These are phyloP conservation scores for Salix arbutifolia DNA, from an alignment of 345 rosid species.

Conservation along the genomic window DNA sequence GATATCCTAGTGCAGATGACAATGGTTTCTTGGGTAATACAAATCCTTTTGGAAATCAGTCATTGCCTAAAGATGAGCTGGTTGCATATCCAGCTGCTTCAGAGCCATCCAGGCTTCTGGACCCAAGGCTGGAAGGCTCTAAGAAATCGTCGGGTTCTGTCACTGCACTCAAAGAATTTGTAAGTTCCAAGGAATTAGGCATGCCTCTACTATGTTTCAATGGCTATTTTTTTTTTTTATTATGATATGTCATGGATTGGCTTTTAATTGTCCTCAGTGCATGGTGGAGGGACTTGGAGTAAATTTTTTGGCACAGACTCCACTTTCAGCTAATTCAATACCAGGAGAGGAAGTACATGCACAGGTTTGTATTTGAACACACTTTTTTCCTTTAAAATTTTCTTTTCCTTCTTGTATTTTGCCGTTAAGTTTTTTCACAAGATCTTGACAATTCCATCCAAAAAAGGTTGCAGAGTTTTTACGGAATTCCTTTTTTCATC, in stretches of 20 bases:
- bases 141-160: conserved; percentile 56
- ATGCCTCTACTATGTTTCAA: not conserved
- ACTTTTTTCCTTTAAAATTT: not conserved
- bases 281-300: conserved; percentile 69
- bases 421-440: not conserved
- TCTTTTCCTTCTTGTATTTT: not conserved
- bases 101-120: conserved; percentile 54
- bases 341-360: conserved; percentile 78
- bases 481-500: not conserved
- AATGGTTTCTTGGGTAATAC: conserved; percentile 49
- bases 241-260: conserved; percentile 1
- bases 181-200: conserved; percentile 32
- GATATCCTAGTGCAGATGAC: conserved; percentile 44
- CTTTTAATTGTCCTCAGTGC: conserved; percentile 52
- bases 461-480: conserved; percentile 1
- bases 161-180: conserved; percentile 81
- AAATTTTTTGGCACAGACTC: conserved; percentile 57
- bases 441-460: not conserved
- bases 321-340: conserved; percentile 41
- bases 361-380: conserved; percentile 50
- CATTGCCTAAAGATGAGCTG: conserved; percentile 50
- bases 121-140: conserved; percentile 67
- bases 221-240: conserved; percentile 3
- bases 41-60: conserved; percentile 45
- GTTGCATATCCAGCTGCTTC: conserved; percentile 41